Evolutionary conservation across 2,329 filamentous ascomycete species (phyloP).

Genomic region (Talaromyces sp.): DNA sequence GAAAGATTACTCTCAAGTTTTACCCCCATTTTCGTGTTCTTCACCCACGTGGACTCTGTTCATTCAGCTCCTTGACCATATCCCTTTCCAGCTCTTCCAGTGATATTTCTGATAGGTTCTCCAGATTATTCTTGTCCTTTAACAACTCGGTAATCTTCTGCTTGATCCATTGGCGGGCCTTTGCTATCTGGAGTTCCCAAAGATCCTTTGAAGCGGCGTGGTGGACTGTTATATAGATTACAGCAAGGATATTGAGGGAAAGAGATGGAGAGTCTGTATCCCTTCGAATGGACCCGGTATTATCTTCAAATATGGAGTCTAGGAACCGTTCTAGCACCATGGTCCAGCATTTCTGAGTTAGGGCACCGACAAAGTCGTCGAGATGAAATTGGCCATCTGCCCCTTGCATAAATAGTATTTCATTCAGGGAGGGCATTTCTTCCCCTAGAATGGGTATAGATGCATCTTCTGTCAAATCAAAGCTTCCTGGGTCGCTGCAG

Average conservation of each 20-base stretch:
- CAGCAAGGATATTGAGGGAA: not conserved
- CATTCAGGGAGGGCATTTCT: not conserved
- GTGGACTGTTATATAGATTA: not conserved
- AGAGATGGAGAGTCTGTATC: not conserved
- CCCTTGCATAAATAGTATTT: not conserved
- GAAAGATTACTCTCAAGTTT: not conserved
- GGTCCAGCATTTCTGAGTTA: not conserved
- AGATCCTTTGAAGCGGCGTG: not conserved
- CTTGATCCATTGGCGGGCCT: not conserved
- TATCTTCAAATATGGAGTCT: not conserved
- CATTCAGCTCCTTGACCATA: not conserved
- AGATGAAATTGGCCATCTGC: not conserved
- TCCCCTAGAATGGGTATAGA: too few species aligned
- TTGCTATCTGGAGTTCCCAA: not conserved
- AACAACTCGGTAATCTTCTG: not conserved
- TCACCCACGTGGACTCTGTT: not conserved
- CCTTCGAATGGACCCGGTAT: not conserved
- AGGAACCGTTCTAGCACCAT: not conserved
- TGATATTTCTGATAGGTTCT: not conserved
- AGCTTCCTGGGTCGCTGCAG: too few species aligned
- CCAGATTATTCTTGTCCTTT: not conserved
- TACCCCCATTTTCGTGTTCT: not conserved
- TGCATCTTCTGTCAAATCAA: too few species aligned
- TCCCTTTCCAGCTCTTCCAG: not conserved
- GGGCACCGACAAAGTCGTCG: not conserved